Base-by-base conservation (phyloP, 805 yeast species). In the Saturnispora zaruensis region DNA sequence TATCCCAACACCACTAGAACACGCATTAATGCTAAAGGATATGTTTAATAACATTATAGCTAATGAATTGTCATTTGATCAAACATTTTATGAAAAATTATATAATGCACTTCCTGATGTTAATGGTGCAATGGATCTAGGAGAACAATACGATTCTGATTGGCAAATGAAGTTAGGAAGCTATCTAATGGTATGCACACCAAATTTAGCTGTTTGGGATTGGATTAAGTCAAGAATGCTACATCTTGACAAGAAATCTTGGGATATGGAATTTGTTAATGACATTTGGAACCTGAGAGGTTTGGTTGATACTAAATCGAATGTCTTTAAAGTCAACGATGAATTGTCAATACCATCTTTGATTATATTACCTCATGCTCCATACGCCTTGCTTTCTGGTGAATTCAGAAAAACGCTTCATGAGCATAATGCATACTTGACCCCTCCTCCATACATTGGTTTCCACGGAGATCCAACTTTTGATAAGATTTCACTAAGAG, bases 171-270 rank as follows among this genome's bases (percentile, higher is more conserved):
- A 52, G 47, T 49, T 73, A 54, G 72, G 70, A 0, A 70, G 74
- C 41, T 78, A 77, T 53, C 60, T 82, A 5, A 81, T 82, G 82
- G 82, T 82, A 6, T 65, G 81, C n/a, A 71, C 67, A 38, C 87
- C 87, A 3, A 67, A 57, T 34, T 28, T 49, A 4, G 32, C 51
- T 1, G 55, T 61, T 1, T 66, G 57, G 51, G 46, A 59, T 13
- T 50, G 57, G 21, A 52, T 59, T 53, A 54, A 50, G 46, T 48
- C 60, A 13, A 61, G 63, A 34, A 55, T 65, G 0, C 53, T 56
- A 13, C 51, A 64, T 3, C 66, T 69, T 48, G 34, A 52, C 4
- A 28, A 50, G 1, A 53, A 60, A n/a, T 80, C 77, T 32, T 76
- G 70, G 54, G 83, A 78, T 57, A 77, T 77, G 82, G 83, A 78